Evolutionary conservation across 1,284 basidiomycete species (phyloP).

Genomic region (Schizophyllum commune): DNA sequence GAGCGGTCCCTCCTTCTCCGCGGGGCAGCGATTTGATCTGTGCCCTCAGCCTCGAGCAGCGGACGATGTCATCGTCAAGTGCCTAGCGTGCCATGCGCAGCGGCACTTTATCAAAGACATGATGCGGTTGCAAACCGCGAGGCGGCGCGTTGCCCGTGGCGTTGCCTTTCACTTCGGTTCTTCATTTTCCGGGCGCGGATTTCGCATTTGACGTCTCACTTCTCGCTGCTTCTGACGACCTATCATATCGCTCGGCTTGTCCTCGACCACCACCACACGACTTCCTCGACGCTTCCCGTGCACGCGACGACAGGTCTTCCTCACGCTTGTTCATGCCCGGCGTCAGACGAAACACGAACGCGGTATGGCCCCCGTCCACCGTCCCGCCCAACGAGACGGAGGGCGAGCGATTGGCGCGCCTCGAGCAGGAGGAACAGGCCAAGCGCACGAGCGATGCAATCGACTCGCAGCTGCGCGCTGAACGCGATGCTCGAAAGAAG

Average conservation of each 20-base stretch:
- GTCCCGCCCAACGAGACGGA: slow-evolving; percentile 26
- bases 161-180: not conserved
- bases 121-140: not conserved
- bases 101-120: not conserved
- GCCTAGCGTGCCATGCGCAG: not conserved
- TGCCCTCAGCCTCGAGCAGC: not conserved
- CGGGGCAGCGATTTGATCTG: not conserved
- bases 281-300: not conserved
- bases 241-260: not conserved
- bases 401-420: slow-evolving; percentile 27
- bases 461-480: slow-evolving; percentile 38
- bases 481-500: slow-evolving; percentile 34
- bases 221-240: not conserved
- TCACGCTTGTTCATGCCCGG: slow-evolving; percentile 9
- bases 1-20: not conserved
- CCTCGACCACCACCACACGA: slow-evolving; percentile 8
- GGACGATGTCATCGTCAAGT: not conserved
- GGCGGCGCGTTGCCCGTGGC: not conserved
- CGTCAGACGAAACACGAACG: slow-evolving; percentile 8
- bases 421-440: slow-evolving; percentile 42
- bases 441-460: slow-evolving; percentile 47
- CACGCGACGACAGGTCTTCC: not conserved
- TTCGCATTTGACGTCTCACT: not conserved
- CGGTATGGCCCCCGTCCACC: slow-evolving; percentile 28
- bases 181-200: not conserved